Conservation (phyloP, 495 filamentous ascomycete species). For the Penicillium atrosanguineum region DNA sequence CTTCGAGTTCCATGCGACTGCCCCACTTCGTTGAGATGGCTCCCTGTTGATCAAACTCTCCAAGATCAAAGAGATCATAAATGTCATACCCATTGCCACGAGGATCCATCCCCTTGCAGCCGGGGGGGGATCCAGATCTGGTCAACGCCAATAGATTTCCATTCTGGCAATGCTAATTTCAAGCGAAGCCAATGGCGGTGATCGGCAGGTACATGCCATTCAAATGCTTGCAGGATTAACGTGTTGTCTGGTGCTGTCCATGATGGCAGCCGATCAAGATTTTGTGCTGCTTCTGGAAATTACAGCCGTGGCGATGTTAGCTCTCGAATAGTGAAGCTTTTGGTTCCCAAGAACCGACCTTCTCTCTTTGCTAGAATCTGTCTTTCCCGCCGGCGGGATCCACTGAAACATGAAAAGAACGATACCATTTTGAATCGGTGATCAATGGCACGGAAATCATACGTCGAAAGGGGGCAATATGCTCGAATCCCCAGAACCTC, state of each 20-base stretch:
- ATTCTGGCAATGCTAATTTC: conserved; percentile 46
- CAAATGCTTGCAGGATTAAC: conserved; percentile 69
- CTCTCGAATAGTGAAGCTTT: background rate
- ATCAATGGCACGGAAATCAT: background rate
- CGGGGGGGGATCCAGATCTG: conserved; percentile 71
- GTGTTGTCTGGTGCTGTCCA: conserved; percentile 47
- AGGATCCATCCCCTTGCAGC: conserved; percentile 64
- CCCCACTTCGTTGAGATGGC: conserved; percentile 68
- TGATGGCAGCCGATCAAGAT: conserved; percentile 32
- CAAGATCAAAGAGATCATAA: conserved; percentile 74
- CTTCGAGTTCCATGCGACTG: conserved; percentile 59
- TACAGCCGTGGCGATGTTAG: background rate
- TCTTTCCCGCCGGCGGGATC: conserved; percentile 3
- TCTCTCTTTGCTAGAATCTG: conserved; percentile 6
- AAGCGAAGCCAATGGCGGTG: conserved; percentile 64
- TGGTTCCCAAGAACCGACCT: background rate
- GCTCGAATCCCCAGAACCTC: background rate
- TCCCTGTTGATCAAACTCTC: conserved; percentile 75
- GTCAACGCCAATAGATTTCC: conserved; percentile 61
- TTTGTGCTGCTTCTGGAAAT: conserved; percentile 22
- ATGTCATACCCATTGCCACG: conserved; percentile 73
- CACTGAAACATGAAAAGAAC: conserved; percentile 4
- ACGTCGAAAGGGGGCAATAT: background rate
- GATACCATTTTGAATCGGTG: conserved; percentile 3
- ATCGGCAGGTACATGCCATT: conserved; percentile 71